Percentiles rank a stretch among this genome's conserved stretches.
These are phyloP conservation scores for Senna siamea DNA, from an alignment of 306 rosid species.

Conservation along the genomic window DNA sequence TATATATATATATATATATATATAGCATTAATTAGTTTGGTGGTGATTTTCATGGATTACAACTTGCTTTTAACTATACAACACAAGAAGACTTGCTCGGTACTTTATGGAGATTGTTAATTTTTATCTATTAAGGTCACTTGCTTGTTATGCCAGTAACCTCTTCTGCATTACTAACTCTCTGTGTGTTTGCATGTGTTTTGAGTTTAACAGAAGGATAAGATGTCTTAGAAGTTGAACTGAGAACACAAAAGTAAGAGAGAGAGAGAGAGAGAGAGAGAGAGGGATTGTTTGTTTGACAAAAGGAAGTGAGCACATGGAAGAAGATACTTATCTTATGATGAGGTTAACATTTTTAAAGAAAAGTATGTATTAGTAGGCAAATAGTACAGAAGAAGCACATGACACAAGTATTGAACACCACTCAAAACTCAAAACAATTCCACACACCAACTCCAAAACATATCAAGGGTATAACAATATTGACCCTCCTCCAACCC, in stretches of 20 bases:
- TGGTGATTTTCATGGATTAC: neutral
- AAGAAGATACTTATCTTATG: constrained; percentile 47
- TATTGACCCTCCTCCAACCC: constrained; percentile 39
- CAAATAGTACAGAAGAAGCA: constrained; percentile 48
- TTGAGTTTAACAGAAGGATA: neutral
- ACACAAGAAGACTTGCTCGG: neutral
- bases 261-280: neutral
- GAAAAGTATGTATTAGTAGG: constrained; percentile 22
- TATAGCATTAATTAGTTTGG: too few species aligned
- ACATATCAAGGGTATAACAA: constrained; percentile 35
- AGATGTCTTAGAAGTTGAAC: neutral
- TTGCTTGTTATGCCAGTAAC: neutral
- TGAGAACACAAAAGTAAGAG: neutral
- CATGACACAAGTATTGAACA: constrained; percentile 53
- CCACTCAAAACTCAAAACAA: constrained; percentile 36
- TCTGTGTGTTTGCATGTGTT: neutral
- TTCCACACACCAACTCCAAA: constrained; percentile 56
- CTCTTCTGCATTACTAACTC: neutral
- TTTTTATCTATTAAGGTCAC: neutral
- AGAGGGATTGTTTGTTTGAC: neutral
- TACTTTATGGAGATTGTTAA: neutral
- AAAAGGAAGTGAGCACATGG: constrained; percentile 50
- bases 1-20: too few species aligned
- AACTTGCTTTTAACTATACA: neutral
- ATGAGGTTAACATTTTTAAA: constrained; percentile 29